Percentiles rank a stretch among this genome's conserved stretches.
These are phyloP conservation scores for Pythium guiyangense DNA, from an alignment of 352 stramenopile genomes.

Conservation along the genomic window DNA sequence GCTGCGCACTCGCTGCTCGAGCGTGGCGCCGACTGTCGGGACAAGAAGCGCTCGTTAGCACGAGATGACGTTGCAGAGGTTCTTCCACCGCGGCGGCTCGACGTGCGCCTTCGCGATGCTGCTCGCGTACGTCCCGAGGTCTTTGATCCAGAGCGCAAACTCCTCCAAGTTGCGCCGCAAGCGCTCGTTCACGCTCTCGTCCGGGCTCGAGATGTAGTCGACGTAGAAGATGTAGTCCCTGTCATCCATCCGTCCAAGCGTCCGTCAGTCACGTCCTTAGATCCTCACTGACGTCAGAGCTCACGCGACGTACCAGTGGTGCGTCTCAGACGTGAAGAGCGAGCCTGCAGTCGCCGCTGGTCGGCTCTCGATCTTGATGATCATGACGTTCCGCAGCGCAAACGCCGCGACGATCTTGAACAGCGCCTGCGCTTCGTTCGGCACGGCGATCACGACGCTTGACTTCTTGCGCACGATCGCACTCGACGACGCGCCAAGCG, in stretches of 20 bases:
- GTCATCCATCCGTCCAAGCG: too few relatives aligned
- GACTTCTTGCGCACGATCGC: constrained; percentile 41
- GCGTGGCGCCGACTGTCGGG: neutral
- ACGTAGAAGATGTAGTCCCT: constrained; percentile 84
- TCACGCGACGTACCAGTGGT: constrained; percentile 38
- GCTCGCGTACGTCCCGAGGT: constrained; percentile 66
- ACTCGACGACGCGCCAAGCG: constrained; percentile 17
- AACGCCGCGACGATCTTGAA: constrained; percentile 81
- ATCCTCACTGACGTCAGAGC: neutral
- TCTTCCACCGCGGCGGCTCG: constrained; percentile 68
- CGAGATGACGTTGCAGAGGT: constrained; percentile 53
- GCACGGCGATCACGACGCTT: constrained; percentile 64
- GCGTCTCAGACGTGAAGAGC: constrained; percentile 61
- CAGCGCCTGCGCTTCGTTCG: constrained; percentile 63
- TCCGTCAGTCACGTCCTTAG: neutral
- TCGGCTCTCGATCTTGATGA: constrained; percentile 82
- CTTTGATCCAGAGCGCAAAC: constrained; percentile 76
- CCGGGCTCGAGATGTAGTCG: constrained; percentile 54
- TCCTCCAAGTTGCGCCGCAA: constrained; percentile 61
- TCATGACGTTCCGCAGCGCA: constrained; percentile 67
- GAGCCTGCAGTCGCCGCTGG: constrained; percentile 52
- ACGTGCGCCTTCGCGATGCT: constrained; percentile 55
- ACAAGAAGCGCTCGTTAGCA: constrained; percentile 23
- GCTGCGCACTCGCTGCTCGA: too few relatives aligned
- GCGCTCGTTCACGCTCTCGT: constrained; percentile 35